These are phyloP conservation scores for Melastoma malabathricum DNA, from an alignment of 345 rosid genomes.

Conservation along the genomic window DNA sequence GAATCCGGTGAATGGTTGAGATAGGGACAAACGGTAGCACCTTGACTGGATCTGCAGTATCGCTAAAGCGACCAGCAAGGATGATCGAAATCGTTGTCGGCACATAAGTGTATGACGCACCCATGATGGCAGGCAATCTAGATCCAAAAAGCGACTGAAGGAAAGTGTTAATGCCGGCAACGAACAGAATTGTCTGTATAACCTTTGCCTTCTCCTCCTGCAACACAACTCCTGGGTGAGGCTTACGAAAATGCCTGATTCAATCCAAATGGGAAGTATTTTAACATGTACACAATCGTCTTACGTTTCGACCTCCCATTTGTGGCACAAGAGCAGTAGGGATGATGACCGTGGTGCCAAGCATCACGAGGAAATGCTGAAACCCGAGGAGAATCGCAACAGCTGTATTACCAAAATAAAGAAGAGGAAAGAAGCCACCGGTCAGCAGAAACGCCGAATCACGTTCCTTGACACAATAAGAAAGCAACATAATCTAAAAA, in stretches of 20 bases:
- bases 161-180: constrained; percentile 93
- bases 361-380: constrained; percentile 95
- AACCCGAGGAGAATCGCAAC: constrained; percentile 96
- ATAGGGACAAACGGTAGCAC: constrained; percentile 25
- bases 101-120: constrained; percentile 87
- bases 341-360: constrained; percentile 79
- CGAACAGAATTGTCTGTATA: constrained; percentile 92
- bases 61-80: constrained; percentile 82
- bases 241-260: no score
- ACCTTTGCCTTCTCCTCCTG: constrained; percentile 94
- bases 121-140: constrained; percentile 88
- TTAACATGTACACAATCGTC: constrained; percentile 5
- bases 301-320: constrained; percentile 99
- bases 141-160: constrained; percentile 70
- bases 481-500: no score
- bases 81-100: constrained; percentile 93
- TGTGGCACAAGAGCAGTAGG: constrained; percentile 98
- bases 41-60: constrained; percentile 42
- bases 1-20: no score
- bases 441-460: neutral
- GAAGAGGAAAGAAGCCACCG: neutral
- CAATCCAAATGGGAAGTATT: no score
- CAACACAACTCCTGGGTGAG: constrained; percentile 1
- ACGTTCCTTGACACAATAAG: neutral
- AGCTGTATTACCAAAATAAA: constrained; percentile 32